Evolutionary conservation across 2,329 filamentous ascomycete species (phyloP).

Genomic region (Pseudocercospora fijiensis): DNA sequence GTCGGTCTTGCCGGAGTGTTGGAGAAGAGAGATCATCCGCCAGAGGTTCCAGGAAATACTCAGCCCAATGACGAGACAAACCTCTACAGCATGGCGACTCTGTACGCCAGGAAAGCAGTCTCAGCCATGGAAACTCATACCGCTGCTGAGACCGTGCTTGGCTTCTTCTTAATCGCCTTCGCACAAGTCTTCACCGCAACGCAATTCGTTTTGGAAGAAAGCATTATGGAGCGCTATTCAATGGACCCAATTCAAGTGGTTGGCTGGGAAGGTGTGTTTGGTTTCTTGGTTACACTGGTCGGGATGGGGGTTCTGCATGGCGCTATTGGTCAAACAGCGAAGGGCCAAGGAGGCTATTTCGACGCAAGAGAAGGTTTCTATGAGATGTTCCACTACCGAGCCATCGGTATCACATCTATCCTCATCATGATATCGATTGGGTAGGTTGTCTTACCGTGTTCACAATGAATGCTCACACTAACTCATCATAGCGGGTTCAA

Average conservation of each 20-base stretch:
- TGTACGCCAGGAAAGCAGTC: constrained; percentile 39
- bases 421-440: constrained; percentile 98
- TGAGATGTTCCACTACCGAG: constrained; percentile 70
- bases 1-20: constrained; percentile 88
- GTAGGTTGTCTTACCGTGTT: constrained; percentile 53
- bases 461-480: constrained; percentile 19
- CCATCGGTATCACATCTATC: constrained; percentile 73
- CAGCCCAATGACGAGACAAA: constrained; percentile 31
- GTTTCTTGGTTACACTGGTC: constrained; percentile 74
- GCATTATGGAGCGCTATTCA: constrained; percentile 76
- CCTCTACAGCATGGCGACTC: constrained; percentile 20
- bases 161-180: constrained; percentile 84
- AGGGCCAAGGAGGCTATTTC: constrained; percentile 79
- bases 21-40: constrained; percentile 60
- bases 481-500: constrained; percentile 75
- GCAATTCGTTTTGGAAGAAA: constrained; percentile 95
- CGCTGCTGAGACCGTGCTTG: constrained; percentile 70
- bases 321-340: constrained; percentile 69
- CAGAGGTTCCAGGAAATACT: constrained; percentile 33
- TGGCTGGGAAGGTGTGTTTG: constrained; percentile 94
- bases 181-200: constrained; percentile 96
- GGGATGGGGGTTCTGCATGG: constrained; percentile 80
- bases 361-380: constrained; percentile 83
- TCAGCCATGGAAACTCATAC: constrained; percentile 47
- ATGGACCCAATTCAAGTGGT: constrained; percentile 87